Percentiles rank a stretch among this genome's conserved stretches.
Conservation (phyloP, 2,329 filamentous ascomycete species). For the Microdochium paspali region DNA sequence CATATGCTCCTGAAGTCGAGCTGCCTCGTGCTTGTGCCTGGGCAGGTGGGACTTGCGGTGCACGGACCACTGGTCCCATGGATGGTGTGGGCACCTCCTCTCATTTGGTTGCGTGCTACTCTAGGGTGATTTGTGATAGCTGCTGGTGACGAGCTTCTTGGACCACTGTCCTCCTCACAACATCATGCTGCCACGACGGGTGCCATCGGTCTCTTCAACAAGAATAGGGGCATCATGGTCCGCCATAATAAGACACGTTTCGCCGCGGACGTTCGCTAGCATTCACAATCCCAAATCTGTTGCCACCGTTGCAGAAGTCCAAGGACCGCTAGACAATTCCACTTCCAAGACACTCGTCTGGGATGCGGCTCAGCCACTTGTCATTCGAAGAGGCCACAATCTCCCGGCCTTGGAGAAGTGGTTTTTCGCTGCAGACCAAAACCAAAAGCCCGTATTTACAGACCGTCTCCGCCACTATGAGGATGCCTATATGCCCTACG, state of each 20-base stretch:
- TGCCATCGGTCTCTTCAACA: not conserved
- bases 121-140: no score
- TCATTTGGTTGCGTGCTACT: no score
- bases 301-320: slow-evolving; percentile 2
- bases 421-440: slow-evolving; percentile 10
- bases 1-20: no score
- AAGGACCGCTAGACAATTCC: slow-evolving; percentile 9
- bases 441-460: slow-evolving; percentile 6
- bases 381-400: slow-evolving; percentile 7
- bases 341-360: slow-evolving; percentile 10
- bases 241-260: not conserved
- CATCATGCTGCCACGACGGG: no score
- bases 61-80: no score
- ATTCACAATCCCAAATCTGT: not conserved
- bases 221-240: not conserved
- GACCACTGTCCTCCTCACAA: no score
- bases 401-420: slow-evolving; percentile 15
- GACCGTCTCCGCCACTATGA: slow-evolving; percentile 10
- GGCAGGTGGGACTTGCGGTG: no score
- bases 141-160: no score
- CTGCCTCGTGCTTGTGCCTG: no score
- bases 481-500: slow-evolving; percentile 15
- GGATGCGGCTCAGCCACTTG: slow-evolving; percentile 9
- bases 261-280: not conserved
- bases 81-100: no score